Base-by-base conservation (phyloP, 257 asterid genomes). In the Salvia rosmarinus region DNA sequence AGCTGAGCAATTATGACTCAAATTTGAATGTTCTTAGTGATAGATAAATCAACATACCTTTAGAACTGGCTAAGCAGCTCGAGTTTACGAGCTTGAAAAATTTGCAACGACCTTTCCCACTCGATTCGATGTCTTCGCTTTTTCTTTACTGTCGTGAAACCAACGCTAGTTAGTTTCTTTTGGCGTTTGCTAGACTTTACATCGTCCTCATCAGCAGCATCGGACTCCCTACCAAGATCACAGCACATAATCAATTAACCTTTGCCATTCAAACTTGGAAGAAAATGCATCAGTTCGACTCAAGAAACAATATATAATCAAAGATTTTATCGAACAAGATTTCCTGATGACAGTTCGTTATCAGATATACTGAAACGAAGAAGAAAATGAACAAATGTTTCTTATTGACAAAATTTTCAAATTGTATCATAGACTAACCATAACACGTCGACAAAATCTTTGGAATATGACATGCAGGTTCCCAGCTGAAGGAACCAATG, bases 401-500 rank as follows among this genome's bases (percentile, higher is more conserved):
- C 30, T 56, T 16, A 13, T 16, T 17, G 50, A 50, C 37, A 10
- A 14, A n/a, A 4, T 30, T 44, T 35, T 71, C 46, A 32, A 66
- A 67, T 9, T 42, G 67, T 46, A 51, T 70, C 21, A 68, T 37
- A 30, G 64, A 79, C 87, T 87, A 61, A 94, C 99, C 99, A 94
- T 78, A 86, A 54, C 50, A 94, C 99, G 42, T 88, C 88, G 17
- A 86, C 98, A 35, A 76, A 77, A 50, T 86, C 83, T 80, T 84
- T 89, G 76, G 88, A 82, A 80, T 85, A 89, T 4, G 96, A 64
- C 58, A 76, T 81, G 85, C 99, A 94, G 60, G 99, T 91, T 64
- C 93, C 99, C 99, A 94, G 77, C 99, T 94, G 85, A 94, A 94
- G 70, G 96, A 68, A 94, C 99, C 83, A 94, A 79, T 16, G 90